Conservation (phyloP, 1,139 yeast species). For the Protomyces inouyei region DNA sequence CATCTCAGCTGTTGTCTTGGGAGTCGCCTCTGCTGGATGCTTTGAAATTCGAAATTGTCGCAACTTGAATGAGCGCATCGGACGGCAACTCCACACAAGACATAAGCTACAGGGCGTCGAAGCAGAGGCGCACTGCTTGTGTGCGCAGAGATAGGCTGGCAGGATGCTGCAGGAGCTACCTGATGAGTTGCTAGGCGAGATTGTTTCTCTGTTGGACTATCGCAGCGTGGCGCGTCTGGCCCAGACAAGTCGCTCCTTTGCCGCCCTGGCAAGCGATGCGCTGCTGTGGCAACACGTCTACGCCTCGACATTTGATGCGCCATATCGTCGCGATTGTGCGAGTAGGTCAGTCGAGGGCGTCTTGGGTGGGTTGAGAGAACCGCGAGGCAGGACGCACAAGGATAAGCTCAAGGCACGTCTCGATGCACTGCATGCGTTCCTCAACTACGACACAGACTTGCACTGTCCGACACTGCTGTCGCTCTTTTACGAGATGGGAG, state of each 20-base stretch:
- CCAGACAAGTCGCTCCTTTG: neutral
- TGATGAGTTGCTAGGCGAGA: slow-evolving; percentile 13
- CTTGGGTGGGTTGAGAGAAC: neutral
- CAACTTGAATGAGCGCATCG: too few relatives aligned
- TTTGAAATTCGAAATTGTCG: too few relatives aligned
- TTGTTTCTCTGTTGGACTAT: slow-evolving; percentile 5
- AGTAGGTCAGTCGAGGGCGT: neutral
- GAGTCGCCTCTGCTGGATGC: too few relatives aligned
- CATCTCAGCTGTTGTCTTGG: neutral
- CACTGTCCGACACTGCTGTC: neutral
- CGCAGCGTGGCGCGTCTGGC: slow-evolving; percentile 5
- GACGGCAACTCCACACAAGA: too few relatives aligned
- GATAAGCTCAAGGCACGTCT: neutral
- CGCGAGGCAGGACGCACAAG: neutral
- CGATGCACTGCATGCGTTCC: neutral
- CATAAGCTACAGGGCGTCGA: too few relatives aligned
- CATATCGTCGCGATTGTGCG: neutral
- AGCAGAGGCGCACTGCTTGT: too few relatives aligned
- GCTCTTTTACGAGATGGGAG: slow-evolving; percentile 12
- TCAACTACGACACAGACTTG: slow-evolving; percentile 1
- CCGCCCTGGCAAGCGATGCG: neutral
- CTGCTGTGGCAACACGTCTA: neutral
- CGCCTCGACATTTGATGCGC: neutral
- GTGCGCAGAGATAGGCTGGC: neutral
- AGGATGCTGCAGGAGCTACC: slow-evolving; percentile 7